Percentiles rank a stretch among this genome's conserved stretches.
Conservation (phyloP, 2,329 filamentous ascomycete genomes). For the Fusarium miscanthi region DNA sequence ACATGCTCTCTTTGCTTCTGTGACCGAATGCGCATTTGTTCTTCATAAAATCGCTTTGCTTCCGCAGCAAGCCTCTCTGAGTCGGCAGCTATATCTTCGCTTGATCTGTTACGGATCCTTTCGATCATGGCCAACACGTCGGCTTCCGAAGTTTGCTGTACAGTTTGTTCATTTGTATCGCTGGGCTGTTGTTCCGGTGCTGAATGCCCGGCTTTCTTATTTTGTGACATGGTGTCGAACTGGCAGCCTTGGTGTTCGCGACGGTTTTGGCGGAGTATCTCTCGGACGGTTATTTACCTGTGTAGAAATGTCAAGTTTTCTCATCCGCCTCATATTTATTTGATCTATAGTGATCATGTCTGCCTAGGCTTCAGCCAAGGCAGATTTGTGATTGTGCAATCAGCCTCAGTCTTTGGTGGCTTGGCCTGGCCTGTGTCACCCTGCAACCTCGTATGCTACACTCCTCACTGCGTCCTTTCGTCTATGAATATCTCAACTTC, state of each 20-base stretch:
- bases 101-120: not conserved
- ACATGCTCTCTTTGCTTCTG: not conserved
- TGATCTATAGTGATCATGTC: not conserved
- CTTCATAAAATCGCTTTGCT: slow-evolving; percentile 4
- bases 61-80: not conserved
- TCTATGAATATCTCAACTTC: accelerated
- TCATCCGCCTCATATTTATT: accelerated
- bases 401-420: not conserved
- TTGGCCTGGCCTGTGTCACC: not conserved
- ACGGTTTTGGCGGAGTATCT: too few species aligned
- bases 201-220: not conserved
- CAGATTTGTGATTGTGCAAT: slow-evolving; percentile 5
- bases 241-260: too few species aligned
- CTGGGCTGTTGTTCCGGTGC: too few species aligned
- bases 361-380: slow-evolving; percentile 21
- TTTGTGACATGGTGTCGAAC: not conserved
- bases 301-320: not conserved
- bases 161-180: accelerated
- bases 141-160: not conserved
- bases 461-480: not conserved
- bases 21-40: not conserved
- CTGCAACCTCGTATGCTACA: not conserved
- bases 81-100: not conserved
- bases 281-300: not conserved
- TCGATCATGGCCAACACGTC: not conserved